Evolutionary conservation across 2,329 filamentous ascomycete species (phyloP).

Genomic region (Cladosporium sp.): DNA sequence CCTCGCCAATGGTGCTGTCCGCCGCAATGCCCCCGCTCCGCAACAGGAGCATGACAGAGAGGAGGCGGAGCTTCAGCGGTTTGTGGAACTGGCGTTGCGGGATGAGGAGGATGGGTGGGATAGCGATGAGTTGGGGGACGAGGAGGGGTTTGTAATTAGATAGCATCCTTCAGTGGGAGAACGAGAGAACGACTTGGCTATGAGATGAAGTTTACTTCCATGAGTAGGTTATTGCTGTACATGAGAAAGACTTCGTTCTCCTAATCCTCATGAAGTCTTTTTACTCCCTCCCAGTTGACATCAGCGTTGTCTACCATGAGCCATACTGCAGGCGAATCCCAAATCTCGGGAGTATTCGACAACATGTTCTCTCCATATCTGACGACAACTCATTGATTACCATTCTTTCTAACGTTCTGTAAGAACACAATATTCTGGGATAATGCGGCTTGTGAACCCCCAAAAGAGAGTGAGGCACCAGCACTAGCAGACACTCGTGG

Average conservation of each 20-base stretch:
- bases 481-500: neutral
- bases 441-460: neutral
- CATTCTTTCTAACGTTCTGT: neutral
- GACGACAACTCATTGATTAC: neutral
- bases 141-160: constrained; percentile 25
- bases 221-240: neutral
- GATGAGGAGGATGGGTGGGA: constrained; percentile 62
- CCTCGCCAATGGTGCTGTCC: neutral
- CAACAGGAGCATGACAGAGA: constrained; percentile 27
- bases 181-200: neutral
- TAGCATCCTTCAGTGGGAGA: neutral
- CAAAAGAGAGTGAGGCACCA: neutral
- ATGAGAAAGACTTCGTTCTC: neutral
- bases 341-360: neutral
- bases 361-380: neutral
- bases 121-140: constrained; percentile 55
- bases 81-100: constrained; percentile 52
- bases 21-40: neutral
- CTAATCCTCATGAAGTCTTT: neutral
- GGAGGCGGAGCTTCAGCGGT: constrained; percentile 48
- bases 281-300: neutral
- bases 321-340: neutral
- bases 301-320: neutral
- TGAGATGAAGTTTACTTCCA: neutral
- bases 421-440: neutral